A percentile compares a stretch with the other conserved stretches of the same genome.
Conservation (phyloP, 1,284 basidiomycete species). For the Sporisorium reilianum region DNA sequence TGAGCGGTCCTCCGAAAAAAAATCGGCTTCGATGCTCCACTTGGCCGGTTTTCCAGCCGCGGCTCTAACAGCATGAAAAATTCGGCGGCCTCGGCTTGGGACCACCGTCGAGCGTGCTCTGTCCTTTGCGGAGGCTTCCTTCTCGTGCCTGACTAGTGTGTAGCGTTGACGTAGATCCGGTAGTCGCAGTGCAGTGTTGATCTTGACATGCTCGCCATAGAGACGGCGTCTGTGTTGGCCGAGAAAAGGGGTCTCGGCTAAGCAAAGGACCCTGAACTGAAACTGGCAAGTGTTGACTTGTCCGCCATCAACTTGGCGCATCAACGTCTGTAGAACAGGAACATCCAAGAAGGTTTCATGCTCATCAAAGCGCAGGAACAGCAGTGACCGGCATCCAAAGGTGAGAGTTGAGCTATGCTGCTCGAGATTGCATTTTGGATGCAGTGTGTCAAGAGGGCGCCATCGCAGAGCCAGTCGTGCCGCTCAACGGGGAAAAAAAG, state of each 20-base stretch:
- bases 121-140: not conserved
- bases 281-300: not conserved
- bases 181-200: not conserved
- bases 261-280: not conserved
- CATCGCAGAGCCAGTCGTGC: not conserved
- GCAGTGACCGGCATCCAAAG: not conserved
- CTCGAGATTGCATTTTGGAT: not conserved
- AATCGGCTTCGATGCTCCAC: constrained; percentile 5
- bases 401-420: not conserved
- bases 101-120: not conserved
- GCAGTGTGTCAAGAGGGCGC: too few species aligned
- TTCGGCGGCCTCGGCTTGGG: not conserved
- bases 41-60: constrained; percentile 1
- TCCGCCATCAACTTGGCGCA: too few species aligned
- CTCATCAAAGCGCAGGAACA: too few species aligned
- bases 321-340: too few species aligned
- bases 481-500: not conserved
- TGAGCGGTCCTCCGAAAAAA: not conserved
- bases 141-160: not conserved
- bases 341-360: not conserved
- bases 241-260: constrained; percentile 3
- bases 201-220: not conserved
- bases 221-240: not conserved
- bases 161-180: not conserved
- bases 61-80: constrained; percentile 6